Evolutionary conservation across 2,329 filamentous ascomycete species (phyloP), one percentile per base, ranked within the genome.

Genomic region (Botrytis byssoidea): DNA sequence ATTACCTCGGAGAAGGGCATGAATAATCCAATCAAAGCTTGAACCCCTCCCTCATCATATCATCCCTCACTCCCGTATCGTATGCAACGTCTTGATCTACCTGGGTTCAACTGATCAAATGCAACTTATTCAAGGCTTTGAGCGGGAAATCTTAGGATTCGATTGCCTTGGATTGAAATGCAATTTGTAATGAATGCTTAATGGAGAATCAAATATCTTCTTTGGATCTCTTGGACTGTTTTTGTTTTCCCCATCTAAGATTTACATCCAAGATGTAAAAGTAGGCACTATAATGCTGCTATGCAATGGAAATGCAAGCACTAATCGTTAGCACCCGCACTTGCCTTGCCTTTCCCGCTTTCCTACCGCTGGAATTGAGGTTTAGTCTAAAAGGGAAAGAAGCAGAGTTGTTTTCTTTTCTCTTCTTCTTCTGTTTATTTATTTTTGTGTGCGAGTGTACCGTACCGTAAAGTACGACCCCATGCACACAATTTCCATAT

Each of bases 271-370:
- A 35, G 40, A 57, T 57, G 46, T n/a, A 40, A 68, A 40, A 60
- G 46, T 55, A 68, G 48, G 9, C 37, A 68, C 65, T 55, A 44
- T 67, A 20, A 72, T 72, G 64, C 64, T 66, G 7, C 44, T 37
- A 68, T 68, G 63, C 51, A 68, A 69, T 60, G 51, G 51, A 68
- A 48, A 69, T 72, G 71, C 71, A 72, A 68, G 66, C 37, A 40
- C 65, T 69, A 72, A 74, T 78, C 76, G 75, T 77, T 78, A 77
- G 76, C 77, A 78, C 74, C 77, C 77, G 77, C 75, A 76, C 76
- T 75, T 76, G 78, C 77, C 77, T 78, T 78, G 76, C 76, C 55
- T 77, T 78, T 78, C 74, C 75, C 74, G 70, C 66, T 71, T 66
- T 69, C 63, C 37, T 60, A 68, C 60, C 37, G 29, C 35, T 66